These are phyloP conservation scores for Cubamyces sp. DNA, from an alignment of 768 basidiomycete genomes.

Conservation along the genomic window DNA sequence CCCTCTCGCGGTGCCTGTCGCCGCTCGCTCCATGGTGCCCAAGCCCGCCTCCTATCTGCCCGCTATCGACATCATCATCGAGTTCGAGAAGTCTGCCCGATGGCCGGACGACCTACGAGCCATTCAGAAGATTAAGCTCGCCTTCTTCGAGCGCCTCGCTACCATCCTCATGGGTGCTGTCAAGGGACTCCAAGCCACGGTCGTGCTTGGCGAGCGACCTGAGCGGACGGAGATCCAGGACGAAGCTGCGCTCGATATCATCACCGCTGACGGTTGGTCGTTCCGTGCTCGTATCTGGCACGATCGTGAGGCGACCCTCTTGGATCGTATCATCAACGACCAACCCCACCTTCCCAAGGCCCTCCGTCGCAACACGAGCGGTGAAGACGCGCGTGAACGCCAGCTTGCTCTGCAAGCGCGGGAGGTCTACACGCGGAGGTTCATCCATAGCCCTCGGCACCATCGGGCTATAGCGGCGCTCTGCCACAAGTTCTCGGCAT, in stretches of 20 bases:
- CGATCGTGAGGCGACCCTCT: conserved; percentile 79
- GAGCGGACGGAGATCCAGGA: conserved; percentile 64
- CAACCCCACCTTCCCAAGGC: conserved; percentile 38
- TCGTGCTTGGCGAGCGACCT: conserved; percentile 59
- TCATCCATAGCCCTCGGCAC: conserved; percentile 80
- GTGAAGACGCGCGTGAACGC: conserved; percentile 47
- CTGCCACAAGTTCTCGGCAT: conserved; percentile 79
- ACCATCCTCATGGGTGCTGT: conserved; percentile 58
- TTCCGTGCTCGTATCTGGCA: conserved; percentile 86
- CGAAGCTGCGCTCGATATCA: conserved; percentile 71
- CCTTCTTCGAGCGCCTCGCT: conserved; percentile 85
- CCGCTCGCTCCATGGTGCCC: conserved; percentile 55
- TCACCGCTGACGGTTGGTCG: conserved; percentile 84
- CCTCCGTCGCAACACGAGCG: conserved; percentile 19
- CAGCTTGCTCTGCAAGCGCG: conserved; percentile 60
- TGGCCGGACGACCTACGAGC: conserved; percentile 96
- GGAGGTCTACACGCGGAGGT: conserved; percentile 67
- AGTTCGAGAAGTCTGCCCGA: conserved; percentile 89
- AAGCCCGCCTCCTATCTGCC: conserved; percentile 66
- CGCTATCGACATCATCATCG: conserved; percentile 74
- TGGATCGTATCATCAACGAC: conserved; percentile 68
- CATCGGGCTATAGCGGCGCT: conserved; percentile 82
- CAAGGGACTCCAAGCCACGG: conserved; percentile 54
- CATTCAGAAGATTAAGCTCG: conserved; percentile 93
- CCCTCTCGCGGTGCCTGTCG: conserved; percentile 71